These are phyloP conservation scores for Clavispora asparagi DNA, from an alignment of 805 yeast species.

Conservation along the genomic window DNA sequence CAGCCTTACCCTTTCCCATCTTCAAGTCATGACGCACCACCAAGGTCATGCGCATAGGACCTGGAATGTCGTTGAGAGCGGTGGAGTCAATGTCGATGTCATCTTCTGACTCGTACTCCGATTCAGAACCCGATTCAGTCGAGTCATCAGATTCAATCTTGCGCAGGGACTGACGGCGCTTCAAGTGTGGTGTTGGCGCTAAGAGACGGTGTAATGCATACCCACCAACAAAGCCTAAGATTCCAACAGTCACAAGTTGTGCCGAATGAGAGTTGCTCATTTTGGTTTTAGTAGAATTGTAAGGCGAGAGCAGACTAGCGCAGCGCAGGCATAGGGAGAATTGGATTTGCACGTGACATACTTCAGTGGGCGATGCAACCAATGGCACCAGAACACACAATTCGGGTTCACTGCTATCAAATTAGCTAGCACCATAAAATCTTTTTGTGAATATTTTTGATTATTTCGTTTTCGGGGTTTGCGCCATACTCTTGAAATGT, in stretches of 20 bases:
- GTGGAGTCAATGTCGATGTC: slow-evolving; percentile 57
- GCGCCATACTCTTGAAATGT: no score
- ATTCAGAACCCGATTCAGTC: slow-evolving; percentile 3
- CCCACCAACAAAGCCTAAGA: neutral
- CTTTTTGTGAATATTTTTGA: no score
- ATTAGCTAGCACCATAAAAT: no score
- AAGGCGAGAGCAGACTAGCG: neutral
- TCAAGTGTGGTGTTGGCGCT: neutral
- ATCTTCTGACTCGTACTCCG: slow-evolving; percentile 39
- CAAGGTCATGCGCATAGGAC: slow-evolving; percentile 82
- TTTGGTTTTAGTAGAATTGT: neutral
- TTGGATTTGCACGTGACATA: neutral
- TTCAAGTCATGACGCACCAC: slow-evolving; percentile 83
- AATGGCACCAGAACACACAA: no score
- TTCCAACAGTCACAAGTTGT: slow-evolving; percentile 28
- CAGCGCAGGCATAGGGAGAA: neutral
- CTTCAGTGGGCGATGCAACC: no score
- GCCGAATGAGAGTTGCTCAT: slow-evolving; percentile 5
- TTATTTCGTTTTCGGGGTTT: no score
- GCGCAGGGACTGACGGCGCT: neutral
- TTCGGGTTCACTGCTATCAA: no score
- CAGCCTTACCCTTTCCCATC: slow-evolving; percentile 93
- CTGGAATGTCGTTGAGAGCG: slow-evolving; percentile 60
- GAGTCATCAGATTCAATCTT: slow-evolving; percentile 8
- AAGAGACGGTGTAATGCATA: neutral